Evolutionary conservation across 495 filamentous ascomycete species (phyloP), one percentile per base, ranked within the genome.

Genomic region (Cercophora samala): DNA sequence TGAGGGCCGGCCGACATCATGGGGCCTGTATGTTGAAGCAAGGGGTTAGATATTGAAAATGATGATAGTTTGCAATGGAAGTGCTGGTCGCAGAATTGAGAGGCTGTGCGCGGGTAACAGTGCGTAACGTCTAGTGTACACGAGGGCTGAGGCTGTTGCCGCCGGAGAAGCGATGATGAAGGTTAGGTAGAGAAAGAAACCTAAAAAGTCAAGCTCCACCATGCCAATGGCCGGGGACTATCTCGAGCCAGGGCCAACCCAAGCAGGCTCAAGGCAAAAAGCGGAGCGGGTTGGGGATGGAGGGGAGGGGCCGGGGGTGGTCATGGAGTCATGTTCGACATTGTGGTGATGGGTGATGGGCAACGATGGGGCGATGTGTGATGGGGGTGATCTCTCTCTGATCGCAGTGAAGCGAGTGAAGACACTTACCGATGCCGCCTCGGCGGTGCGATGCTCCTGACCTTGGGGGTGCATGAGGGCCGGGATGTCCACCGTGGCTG

Each of bases 341-440:
- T 46, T 5, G 15, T 46, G 37, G 37, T 17, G 37, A 46, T 46
- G 37, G 54, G 54, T n/a, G 51, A 42, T 55, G 54, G 56, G 66
- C 32, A 58, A 21, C n/a, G 26, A 42, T 55, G 54, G 56, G 55
- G 65, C 69, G 58, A 46, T 46, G 5, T 46, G 5, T 29, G 26
- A 29, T 5, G 26, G 8, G 8, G 62, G 64, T 60, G 51, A 67
- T 9, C 61, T 46, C 22, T 61, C 68, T 70, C 52, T 46, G n/a
- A n/a, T n/a, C n/a, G n/a, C n/a, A n/a, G n/a, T n/a, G n/a, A n/a
- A 51, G 29, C 26, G 51, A 21, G 17, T 23, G 55, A 29, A 53
- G 42, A 63, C 54, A 80, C 79, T 70, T 78, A 84, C 81, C 81
- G 73, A 84, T 84, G 68, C 82, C 79, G 69, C 81, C 76, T 67